phyloP scores from a whole-genome alignment of 1,284 basidiomycete species.

The Fomes fomentarius region DNA sequence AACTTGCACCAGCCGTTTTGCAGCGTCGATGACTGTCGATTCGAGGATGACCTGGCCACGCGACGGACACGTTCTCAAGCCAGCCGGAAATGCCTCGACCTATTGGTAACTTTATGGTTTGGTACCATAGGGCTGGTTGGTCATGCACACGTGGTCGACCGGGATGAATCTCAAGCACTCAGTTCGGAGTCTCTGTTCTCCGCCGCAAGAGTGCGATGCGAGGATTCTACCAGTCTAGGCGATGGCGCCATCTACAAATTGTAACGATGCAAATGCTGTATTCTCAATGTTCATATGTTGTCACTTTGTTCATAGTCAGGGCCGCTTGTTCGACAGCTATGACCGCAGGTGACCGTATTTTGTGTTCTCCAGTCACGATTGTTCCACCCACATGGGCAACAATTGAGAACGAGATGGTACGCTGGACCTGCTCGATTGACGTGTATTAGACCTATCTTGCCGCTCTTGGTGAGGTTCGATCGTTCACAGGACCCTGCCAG shows the following conservation, averaged over 20 bases:
- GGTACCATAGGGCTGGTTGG: constrained; percentile 15
- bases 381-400: neutral
- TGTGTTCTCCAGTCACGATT: neutral
- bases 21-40: neutral
- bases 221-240: constrained; percentile 7
- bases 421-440: neutral
- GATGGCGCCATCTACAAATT: neutral
- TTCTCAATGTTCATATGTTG: neutral
- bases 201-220: constrained; percentile 13
- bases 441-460: neutral
- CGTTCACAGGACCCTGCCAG: neutral
- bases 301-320: neutral
- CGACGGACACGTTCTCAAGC: constrained; percentile 15
- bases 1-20: neutral
- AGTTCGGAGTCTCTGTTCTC: constrained; percentile 13
- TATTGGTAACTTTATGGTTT: constrained; percentile 25
- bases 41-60: constrained; percentile 3
- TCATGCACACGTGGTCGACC: constrained; percentile 14
- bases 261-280: neutral
- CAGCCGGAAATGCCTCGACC: constrained; percentile 11
- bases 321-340: neutral
- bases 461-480: neutral
- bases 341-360: neutral
- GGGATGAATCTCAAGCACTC: constrained; percentile 10
- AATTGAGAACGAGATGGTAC: neutral